Evolutionary conservation across 345 rosid species (phyloP).

Genomic region (Brassica cretica): DNA sequence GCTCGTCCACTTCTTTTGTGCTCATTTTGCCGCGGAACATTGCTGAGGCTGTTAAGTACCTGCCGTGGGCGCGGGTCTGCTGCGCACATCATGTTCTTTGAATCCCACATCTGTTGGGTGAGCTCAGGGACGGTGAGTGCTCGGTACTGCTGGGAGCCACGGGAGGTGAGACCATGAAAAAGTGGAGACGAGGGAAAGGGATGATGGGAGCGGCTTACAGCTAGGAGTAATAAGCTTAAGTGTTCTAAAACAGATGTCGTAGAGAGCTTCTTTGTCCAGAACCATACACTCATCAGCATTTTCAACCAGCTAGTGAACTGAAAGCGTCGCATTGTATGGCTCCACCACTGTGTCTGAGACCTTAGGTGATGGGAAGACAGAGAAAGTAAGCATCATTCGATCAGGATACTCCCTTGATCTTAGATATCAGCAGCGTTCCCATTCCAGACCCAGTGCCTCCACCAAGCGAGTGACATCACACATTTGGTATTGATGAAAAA

Average conservation of each 20-base stretch:
- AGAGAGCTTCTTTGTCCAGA: constrained; percentile 77
- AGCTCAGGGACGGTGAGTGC: constrained; percentile 80
- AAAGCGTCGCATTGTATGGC: constrained; percentile 77
- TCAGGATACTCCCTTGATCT: constrained; percentile 79
- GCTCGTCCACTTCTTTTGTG: constrained; percentile 83
- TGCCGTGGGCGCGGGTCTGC: constrained; percentile 76
- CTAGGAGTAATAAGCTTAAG: constrained; percentile 84
- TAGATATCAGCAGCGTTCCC: constrained; percentile 76
- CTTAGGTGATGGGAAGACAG: constrained; percentile 85
- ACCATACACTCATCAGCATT: constrained; percentile 91
- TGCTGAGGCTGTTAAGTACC: constrained; percentile 75
- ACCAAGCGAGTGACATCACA: constrained; percentile 65
- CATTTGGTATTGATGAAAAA: no score
- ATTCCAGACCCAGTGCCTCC: constrained; percentile 87
- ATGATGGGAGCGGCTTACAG: constrained; percentile 57
- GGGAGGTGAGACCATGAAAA: constrained; percentile 84
- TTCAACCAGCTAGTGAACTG: constrained; percentile 81
- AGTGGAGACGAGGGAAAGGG: constrained; percentile 77
- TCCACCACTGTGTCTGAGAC: constrained; percentile 83
- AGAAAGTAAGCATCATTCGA: constrained; percentile 86
- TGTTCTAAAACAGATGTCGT: constrained; percentile 82
- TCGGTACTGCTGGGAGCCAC: constrained; percentile 73
- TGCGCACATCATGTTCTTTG: constrained; percentile 84
- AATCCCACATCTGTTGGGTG: constrained; percentile 86
- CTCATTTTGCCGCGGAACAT: constrained; percentile 89